These are phyloP conservation scores for Globisporangium cylindrosporum DNA, from an alignment of 352 stramenopile species.

Conservation along the genomic window DNA sequence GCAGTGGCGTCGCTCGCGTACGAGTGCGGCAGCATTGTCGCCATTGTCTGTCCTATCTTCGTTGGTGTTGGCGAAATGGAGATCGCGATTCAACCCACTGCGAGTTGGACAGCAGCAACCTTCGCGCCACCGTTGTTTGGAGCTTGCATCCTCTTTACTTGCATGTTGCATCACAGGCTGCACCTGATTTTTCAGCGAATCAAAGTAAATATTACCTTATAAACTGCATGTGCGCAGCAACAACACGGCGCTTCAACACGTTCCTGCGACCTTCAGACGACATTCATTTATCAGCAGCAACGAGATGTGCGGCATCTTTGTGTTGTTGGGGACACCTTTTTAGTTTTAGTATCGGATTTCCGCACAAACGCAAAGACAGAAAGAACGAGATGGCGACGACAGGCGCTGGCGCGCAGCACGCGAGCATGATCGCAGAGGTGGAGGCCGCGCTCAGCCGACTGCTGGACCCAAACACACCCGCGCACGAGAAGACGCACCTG, in stretches of 20 bases:
- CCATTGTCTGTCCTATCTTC: background rate
- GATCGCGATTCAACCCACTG: background rate
- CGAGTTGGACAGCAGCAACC: background rate
- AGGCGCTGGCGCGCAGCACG: background rate
- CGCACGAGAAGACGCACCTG: conserved; percentile 43
- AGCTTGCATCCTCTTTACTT: background rate
- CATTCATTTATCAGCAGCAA: background rate
- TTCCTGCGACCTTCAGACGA: conserved; percentile 9
- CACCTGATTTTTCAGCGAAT: background rate
- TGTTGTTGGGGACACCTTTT: background rate
- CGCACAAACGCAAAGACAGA: background rate
- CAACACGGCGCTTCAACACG: background rate
- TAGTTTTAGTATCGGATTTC: conserved; percentile 3
- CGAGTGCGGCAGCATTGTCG: conserved; percentile 22
- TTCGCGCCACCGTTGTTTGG: background rate
- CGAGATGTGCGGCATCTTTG: background rate
- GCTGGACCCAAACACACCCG: conserved; percentile 54
- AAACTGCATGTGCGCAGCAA: too few species aligned
- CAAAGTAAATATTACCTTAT: too few species aligned
- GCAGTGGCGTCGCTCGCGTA: conserved; percentile 27
- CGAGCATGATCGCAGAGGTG: conserved; percentile 52
- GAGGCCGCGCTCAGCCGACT: conserved; percentile 54
- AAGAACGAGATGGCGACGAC: conserved; percentile 7
- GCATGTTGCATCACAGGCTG: background rate
- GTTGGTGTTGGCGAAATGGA: background rate